phyloP scores from a whole-genome alignment of 31 red algal species.

The Bonnemaisonia californica region DNA sequence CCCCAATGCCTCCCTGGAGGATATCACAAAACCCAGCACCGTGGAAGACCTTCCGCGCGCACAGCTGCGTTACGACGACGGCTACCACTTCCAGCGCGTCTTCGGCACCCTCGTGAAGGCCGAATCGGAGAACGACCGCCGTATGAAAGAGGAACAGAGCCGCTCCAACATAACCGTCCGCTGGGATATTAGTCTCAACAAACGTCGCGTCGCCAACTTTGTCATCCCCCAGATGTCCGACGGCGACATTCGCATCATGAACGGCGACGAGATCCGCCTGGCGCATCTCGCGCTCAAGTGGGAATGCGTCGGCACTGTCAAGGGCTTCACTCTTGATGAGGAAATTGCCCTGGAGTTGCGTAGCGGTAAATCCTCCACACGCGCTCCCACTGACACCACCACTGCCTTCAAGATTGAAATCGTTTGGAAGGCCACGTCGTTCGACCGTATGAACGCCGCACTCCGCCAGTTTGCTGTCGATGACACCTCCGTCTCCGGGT shows the following conservation, averaged over 20 bases:
- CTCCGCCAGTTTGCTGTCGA: slow-evolving; percentile 84
- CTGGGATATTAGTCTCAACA: slow-evolving; percentile 91
- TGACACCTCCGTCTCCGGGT: slow-evolving; percentile 93
- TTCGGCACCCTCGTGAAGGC: slow-evolving; percentile 78
- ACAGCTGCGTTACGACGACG: slow-evolving; percentile 83
- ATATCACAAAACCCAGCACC: slow-evolving; percentile 64
- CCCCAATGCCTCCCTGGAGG: slow-evolving; percentile 79
- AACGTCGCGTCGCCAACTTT: slow-evolving; percentile 82
- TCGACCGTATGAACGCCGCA: slow-evolving; percentile 84
- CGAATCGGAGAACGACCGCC: slow-evolving; percentile 87
- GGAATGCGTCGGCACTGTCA: slow-evolving; percentile 89
- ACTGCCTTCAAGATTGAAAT: slow-evolving; percentile 83
- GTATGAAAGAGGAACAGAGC: slow-evolving; percentile 91
- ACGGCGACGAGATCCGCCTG: slow-evolving; percentile 85
- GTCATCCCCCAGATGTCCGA: slow-evolving; percentile 87
- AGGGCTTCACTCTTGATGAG: slow-evolving; percentile 85
- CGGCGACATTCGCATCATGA: slow-evolving; percentile 79
- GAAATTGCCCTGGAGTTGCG: slow-evolving; percentile 89
- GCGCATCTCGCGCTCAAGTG: slow-evolving; percentile 62
- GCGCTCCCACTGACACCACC: slow-evolving; percentile 70
- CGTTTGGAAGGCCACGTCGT: slow-evolving; percentile 92
- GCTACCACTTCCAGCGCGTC: slow-evolving; percentile 86
- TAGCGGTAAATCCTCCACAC: slow-evolving; percentile 64
- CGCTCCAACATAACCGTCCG: slow-evolving; percentile 81
- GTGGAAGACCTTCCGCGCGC: slow-evolving; percentile 78